These are phyloP conservation scores for Ophiocordyceps camponoti-rufipedis DNA, from an alignment of 2,329 filamentous ascomycete species.

Conservation along the genomic window DNA sequence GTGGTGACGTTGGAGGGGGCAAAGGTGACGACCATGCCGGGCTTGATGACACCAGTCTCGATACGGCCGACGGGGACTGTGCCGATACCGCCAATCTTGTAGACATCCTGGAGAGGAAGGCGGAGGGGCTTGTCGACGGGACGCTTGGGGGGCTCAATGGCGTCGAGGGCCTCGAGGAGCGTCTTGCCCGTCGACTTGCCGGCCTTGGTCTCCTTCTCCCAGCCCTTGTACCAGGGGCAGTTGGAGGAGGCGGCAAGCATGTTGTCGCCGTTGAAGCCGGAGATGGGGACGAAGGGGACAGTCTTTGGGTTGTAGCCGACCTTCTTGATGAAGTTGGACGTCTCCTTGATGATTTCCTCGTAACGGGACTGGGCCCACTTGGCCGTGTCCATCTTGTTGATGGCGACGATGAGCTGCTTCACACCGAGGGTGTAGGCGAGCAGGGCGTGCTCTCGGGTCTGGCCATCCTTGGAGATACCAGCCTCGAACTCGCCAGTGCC, in stretches of 20 bases:
- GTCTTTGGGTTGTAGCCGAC: conserved; percentile 99
- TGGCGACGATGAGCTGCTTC: conserved; percentile 98
- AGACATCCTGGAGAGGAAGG: conserved; percentile 99
- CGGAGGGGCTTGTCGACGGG: conserved; percentile 98
- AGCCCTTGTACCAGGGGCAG: conserved; percentile 99
- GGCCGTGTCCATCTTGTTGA: conserved; percentile 99
- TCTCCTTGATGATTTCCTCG: conserved; percentile 99
- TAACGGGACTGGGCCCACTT: conserved; percentile 94
- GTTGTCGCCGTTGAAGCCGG: conserved; percentile 99
- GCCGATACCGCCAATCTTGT: conserved; percentile 99
- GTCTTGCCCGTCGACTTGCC: conserved; percentile 84
- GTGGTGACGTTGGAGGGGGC: conserved; percentile 97
- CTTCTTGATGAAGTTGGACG: conserved; percentile 99
- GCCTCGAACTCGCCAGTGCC: conserved; percentile 99
- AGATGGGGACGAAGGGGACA: conserved; percentile 98
- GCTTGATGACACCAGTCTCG: conserved; percentile 95
- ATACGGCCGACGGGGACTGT: conserved; percentile 99
- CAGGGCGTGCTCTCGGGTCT: conserved; percentile 99
- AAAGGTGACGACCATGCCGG: conserved; percentile 91
- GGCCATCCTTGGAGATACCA: conserved; percentile 99
- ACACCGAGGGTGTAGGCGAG: conserved; percentile 99
- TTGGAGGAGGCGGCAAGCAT: conserved; percentile 83
- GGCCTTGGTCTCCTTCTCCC: conserved; percentile 92
- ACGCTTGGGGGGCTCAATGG: conserved; percentile 82
- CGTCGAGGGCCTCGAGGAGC: conserved; percentile 96